Evolutionary conservation across 371 early-diverging fungal species (phyloP).

Genomic region (Basidiobolus meristosporus): DNA sequence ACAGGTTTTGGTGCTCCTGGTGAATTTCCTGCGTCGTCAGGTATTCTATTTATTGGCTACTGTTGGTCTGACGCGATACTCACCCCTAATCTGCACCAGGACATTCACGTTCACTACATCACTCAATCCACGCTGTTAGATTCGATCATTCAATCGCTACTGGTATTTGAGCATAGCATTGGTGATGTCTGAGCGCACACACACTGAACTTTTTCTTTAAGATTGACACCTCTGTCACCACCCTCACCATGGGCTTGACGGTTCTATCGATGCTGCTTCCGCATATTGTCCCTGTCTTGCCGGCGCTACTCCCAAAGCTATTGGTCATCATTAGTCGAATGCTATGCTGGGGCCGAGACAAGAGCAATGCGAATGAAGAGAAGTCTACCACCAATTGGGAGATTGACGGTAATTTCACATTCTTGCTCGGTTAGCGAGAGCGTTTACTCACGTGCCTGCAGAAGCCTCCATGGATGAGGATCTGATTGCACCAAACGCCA

Average conservation of each 20-base stretch:
- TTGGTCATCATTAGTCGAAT: conserved; percentile 35
- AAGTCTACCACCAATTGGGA: not conserved
- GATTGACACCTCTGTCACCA: conserved; percentile 37
- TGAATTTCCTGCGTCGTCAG: conserved; percentile 2
- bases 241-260: conserved; percentile 35
- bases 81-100: not conserved
- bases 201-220: conserved; percentile 5
- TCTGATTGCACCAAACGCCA: conserved; percentile 15
- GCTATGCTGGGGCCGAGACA: conserved; percentile 37
- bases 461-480: conserved; percentile 9
- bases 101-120: conserved; percentile 4
- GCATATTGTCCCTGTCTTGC: conserved; percentile 32
- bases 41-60: not conserved
- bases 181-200: not conserved
- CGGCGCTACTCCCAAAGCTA: conserved; percentile 26
- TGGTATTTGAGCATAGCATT: conserved; percentile 1
- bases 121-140: conserved; percentile 4
- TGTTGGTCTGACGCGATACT: not conserved
- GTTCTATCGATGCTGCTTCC: conserved; percentile 42
- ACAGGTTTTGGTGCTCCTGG: conserved; percentile 2
- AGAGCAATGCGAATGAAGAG: conserved; percentile 14
- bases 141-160: conserved; percentile 3
- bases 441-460: not conserved
- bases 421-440: not conserved
- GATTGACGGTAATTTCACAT: not conserved